phyloP scores from a whole-genome alignment of 306 rosid species.

The Hippophae tibetana region DNA sequence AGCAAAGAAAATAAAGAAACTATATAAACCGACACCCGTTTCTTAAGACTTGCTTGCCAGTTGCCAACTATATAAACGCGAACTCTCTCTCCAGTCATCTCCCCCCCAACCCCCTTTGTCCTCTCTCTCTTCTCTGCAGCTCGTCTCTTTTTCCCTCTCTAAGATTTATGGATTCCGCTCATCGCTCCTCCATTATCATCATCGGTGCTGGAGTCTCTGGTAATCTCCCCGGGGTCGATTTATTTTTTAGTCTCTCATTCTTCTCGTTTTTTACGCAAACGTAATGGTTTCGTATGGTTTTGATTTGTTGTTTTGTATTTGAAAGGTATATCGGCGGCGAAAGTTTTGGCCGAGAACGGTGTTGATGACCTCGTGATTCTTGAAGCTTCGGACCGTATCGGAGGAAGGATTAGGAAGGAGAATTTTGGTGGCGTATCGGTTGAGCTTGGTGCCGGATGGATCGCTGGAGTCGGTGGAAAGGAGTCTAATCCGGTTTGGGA shows the following conservation, averaged over 20 bases:
- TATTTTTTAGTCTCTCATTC: neutral
- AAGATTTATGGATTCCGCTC: slow-evolving; percentile 50
- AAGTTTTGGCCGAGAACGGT: slow-evolving; percentile 66
- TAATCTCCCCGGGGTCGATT: slow-evolving; percentile 13
- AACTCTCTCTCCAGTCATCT: neutral
- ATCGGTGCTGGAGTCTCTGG: slow-evolving; percentile 95
- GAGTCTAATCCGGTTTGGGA: slow-evolving; percentile 84
- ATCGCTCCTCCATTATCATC: slow-evolving; percentile 71
- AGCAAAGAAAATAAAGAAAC: slow-evolving; percentile 14
- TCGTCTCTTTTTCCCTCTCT: neutral
- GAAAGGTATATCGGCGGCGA: slow-evolving; percentile 77
- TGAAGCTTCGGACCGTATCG: slow-evolving; percentile 89
- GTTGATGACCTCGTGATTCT: slow-evolving; percentile 61
- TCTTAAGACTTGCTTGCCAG: slow-evolving; percentile 27
- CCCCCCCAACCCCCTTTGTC: slow-evolving; percentile 14
- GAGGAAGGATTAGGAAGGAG: slow-evolving; percentile 83
- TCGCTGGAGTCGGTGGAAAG: slow-evolving; percentile 83
- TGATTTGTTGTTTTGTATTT: neutral
- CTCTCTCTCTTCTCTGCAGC: slow-evolving; percentile 11
- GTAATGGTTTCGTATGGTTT: neutral
- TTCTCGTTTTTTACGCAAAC: neutral
- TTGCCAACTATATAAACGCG: slow-evolving; percentile 16
- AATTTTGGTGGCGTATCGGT: slow-evolving; percentile 72
- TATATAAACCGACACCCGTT: slow-evolving; percentile 78
- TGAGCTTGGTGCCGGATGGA: slow-evolving; percentile 99